A percentile compares a stretch with the other conserved stretches of the same genome.
These are phyloP conservation scores for Xylariaceae sp. DNA, from an alignment of 2,329 filamentous ascomycete species.

Conservation along the genomic window DNA sequence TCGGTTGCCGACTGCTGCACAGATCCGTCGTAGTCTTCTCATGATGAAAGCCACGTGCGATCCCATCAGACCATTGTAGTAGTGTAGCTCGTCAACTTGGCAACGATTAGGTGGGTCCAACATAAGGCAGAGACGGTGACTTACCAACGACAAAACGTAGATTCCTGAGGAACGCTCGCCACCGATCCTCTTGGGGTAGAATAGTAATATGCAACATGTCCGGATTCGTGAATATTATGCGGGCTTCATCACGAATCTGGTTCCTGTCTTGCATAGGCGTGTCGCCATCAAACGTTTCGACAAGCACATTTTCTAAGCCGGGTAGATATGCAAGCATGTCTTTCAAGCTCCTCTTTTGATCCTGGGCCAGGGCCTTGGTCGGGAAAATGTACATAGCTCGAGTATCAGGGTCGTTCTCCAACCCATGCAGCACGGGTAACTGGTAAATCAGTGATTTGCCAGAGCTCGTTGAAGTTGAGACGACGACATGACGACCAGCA, in stretches of 20 bases:
- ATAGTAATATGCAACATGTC: constrained; percentile 98
- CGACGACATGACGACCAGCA: constrained; percentile 80
- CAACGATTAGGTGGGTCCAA: constrained; percentile 1
- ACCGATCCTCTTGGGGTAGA: constrained; percentile 83
- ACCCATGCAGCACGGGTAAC: constrained; percentile 80
- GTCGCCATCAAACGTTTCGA: constrained; percentile 96
- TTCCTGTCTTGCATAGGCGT: constrained; percentile 80
- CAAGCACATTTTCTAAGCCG: constrained; percentile 69
- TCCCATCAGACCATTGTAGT: constrained; percentile 93
- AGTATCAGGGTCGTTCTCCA: constrained; percentile 74
- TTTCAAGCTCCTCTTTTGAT: constrained; percentile 84
- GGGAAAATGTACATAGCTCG: constrained; percentile 98
- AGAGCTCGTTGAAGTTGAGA: constrained; percentile 92
- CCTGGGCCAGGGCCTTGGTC: constrained; percentile 93
- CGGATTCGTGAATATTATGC: constrained; percentile 95
- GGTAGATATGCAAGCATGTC: constrained; percentile 81
- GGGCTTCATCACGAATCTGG: constrained; percentile 78
- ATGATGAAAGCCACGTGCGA: constrained; percentile 95
- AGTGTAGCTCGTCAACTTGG: constrained; percentile 79
- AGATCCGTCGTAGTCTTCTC: constrained; percentile 81
- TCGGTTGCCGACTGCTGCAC: constrained; percentile 83
- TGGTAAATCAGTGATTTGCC: constrained; percentile 99
- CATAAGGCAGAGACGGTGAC: constrained; percentile 29
- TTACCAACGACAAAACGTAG: constrained; percentile 78
- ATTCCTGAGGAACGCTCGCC: constrained; percentile 85